phyloP scores from a whole-genome alignment of 331 rosid genomes.

The Rhamnella rubrinervis region DNA sequence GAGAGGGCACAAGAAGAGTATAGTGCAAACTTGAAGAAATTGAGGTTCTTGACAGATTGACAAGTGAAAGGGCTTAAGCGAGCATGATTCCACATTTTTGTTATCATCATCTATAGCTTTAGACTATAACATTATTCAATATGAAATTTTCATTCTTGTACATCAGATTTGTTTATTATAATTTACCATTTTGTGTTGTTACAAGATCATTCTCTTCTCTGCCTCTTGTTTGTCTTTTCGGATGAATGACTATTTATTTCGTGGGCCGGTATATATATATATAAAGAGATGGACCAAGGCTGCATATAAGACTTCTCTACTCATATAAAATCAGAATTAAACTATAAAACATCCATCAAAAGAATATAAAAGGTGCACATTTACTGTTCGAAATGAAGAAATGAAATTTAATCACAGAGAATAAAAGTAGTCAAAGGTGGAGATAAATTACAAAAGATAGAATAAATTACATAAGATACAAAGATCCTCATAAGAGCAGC shows the following conservation, averaged over 20 bases:
- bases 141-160: background rate
- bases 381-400: conserved; percentile 28
- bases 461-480: conserved; percentile 39
- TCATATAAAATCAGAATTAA: too few species aligned
- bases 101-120: background rate
- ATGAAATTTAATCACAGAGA: conserved; percentile 19
- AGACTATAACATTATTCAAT: background rate
- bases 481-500: conserved; percentile 12
- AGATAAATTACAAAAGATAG: conserved; percentile 29
- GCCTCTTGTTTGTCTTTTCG: background rate
- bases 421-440: conserved; percentile 8
- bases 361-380: conserved; percentile 19
- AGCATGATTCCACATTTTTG: background rate
- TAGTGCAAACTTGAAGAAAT: background rate
- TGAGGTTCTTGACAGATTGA: background rate
- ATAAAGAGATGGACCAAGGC: background rate
- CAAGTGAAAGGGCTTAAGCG: background rate
- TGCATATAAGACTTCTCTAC: too few species aligned
- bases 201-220: background rate
- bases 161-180: background rate
- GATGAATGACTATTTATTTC: background rate
- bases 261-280: too few species aligned
- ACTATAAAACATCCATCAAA: background rate
- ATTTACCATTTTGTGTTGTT: background rate
- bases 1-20: background rate